Conservation (phyloP, 441 rosid species). For the Pelargonium australe region DNA sequence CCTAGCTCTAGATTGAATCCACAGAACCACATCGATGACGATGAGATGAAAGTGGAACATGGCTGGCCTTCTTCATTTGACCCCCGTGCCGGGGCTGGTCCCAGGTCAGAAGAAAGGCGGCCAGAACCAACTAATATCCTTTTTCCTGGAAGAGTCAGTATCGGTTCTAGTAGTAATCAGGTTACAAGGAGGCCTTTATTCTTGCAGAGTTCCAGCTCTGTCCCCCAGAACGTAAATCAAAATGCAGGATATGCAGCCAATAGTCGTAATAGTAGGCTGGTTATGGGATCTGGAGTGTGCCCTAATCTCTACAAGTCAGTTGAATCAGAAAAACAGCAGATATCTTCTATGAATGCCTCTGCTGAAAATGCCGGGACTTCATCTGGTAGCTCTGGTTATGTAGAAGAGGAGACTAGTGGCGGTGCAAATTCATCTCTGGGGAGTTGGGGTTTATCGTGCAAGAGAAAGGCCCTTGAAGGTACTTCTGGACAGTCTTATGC, state of each 20-base stretch:
- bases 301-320: slow-evolving; percentile 23
- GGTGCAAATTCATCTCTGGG: slow-evolving; percentile 48
- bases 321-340: slow-evolving; percentile 30
- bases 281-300: slow-evolving; percentile 26
- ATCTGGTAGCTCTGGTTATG: slow-evolving; percentile 47
- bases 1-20: slow-evolving; percentile 43
- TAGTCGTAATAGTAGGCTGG: slow-evolving; percentile 29
- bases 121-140: slow-evolving; percentile 30
- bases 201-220: slow-evolving; percentile 44
- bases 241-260: slow-evolving; percentile 35
- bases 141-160: slow-evolving; percentile 31
- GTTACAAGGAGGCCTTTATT: slow-evolving; percentile 35
- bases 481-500: slow-evolving; percentile 53
- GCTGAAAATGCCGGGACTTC: slow-evolving; percentile 40
- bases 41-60: slow-evolving; percentile 44
- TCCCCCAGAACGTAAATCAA: slow-evolving; percentile 31
- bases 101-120: slow-evolving; percentile 47
- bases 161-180: slow-evolving; percentile 33
- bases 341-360: slow-evolving; percentile 26
- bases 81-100: slow-evolving; percentile 28
- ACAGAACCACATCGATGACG: slow-evolving; percentile 38
- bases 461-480: slow-evolving; percentile 84
- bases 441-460: slow-evolving; percentile 73
- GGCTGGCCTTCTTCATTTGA: slow-evolving; percentile 36
- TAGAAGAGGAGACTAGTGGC: slow-evolving; percentile 43